These are phyloP conservation scores for Solanum chacoense DNA, from an alignment of 305 asterid genomes.

Conservation along the genomic window DNA sequence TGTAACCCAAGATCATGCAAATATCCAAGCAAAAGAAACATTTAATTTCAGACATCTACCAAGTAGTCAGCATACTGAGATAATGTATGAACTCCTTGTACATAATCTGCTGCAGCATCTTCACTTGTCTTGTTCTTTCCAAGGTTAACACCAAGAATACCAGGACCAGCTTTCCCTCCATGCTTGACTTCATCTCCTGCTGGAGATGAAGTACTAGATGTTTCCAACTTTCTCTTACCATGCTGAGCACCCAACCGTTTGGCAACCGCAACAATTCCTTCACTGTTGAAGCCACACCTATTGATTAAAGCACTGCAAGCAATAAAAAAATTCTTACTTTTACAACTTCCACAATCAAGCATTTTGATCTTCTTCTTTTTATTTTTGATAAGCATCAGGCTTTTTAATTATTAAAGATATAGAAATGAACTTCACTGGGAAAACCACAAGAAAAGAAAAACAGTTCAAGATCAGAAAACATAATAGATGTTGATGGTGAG, in stretches of 20 bases:
- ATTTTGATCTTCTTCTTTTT: neutral
- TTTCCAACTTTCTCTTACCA: constrained; percentile 80
- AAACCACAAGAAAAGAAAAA: neutral
- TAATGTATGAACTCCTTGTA: constrained; percentile 97
- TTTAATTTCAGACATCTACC: constrained; percentile 29
- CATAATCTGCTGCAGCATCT: constrained; percentile 95
- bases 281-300: constrained; percentile 96
- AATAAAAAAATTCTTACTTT: constrained; percentile 1
- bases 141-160: constrained; percentile 94
- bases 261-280: constrained; percentile 95
- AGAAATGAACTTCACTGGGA: neutral
- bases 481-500: neutral
- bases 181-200: constrained; percentile 61
- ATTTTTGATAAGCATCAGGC: neutral
- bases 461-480: neutral
- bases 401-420: neutral
- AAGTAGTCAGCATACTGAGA: constrained; percentile 97
- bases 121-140: constrained; percentile 96
- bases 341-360: neutral
- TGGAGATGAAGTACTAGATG: constrained; percentile 57
- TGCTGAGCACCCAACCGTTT: constrained; percentile 93
- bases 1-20: neutral
- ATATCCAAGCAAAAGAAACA: neutral
- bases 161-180: constrained; percentile 98
- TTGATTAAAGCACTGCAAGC: constrained; percentile 77